Evolutionary conservation across 441 rosid species (phyloP).

Genomic region (Aleurites moluccanus): DNA sequence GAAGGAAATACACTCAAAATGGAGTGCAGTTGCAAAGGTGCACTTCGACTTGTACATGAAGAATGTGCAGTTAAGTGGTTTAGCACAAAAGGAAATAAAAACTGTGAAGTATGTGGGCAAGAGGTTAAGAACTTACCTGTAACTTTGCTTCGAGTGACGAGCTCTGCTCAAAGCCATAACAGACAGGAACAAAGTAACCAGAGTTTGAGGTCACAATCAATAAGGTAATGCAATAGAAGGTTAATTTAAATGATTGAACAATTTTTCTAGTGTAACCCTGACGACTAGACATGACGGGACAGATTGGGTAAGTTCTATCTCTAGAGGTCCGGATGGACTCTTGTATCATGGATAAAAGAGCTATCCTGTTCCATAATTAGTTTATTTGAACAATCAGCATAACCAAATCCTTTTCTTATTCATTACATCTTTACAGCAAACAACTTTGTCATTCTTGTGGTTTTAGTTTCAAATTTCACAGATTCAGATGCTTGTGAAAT

Average conservation of each 20-base stretch:
- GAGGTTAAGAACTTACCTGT: conserved; percentile 84
- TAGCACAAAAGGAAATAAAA: conserved; percentile 78
- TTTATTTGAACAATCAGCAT: not conserved
- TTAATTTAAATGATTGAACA: not conserved
- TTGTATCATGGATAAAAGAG: too few relatives aligned
- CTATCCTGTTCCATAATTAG: too few relatives aligned
- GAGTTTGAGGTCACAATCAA: conserved; percentile 37
- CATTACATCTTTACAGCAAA: not conserved
- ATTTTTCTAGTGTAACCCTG: not conserved
- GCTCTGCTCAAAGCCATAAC: conserved; percentile 41
- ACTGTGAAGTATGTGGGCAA: conserved; percentile 76
- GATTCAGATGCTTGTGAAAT: conserved; percentile 12
- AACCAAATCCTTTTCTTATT: not conserved
- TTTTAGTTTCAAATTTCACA: not conserved
- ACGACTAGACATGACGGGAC: too few relatives aligned
- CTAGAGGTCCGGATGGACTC: too few relatives aligned
- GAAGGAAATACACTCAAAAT: conserved; percentile 87
- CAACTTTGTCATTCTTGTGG: not conserved
- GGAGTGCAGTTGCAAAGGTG: conserved; percentile 98
- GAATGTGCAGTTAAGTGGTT: conserved; percentile 88
- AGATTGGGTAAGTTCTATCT: too few relatives aligned
- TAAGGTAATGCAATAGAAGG: conserved; percentile 45
- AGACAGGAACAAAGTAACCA: conserved; percentile 51
- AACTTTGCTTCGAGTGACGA: conserved; percentile 62
- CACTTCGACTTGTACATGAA: conserved; percentile 78